A percentile compares a stretch with the other conserved stretches of the same genome.
Conservation (phyloP, 768 basidiomycete species). For the Lactarius trivialis region DNA sequence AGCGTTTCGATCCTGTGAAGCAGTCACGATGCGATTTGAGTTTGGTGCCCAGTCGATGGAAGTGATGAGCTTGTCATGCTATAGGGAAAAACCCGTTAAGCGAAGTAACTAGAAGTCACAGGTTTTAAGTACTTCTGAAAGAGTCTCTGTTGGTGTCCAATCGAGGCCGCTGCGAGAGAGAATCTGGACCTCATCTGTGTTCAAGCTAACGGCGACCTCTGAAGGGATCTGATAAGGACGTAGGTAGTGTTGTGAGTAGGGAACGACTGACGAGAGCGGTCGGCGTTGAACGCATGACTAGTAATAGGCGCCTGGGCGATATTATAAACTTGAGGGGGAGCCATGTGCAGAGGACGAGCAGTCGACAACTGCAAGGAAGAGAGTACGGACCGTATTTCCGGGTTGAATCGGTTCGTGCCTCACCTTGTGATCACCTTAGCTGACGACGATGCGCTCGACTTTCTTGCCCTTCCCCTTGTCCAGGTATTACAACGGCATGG, state of each 20-base stretch:
- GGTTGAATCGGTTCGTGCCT: neutral
- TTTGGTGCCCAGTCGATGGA: slow-evolving; percentile 98
- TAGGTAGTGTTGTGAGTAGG: slow-evolving; percentile 12
- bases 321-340: slow-evolving; percentile 69
- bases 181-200: slow-evolving; percentile 84
- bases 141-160: slow-evolving; percentile 67
- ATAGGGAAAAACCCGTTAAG: slow-evolving; percentile 6
- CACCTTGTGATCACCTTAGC: neutral
- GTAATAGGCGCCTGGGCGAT: slow-evolving; percentile 83
- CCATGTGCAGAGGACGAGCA: slow-evolving; percentile 77
- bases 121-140: slow-evolving; percentile 63
- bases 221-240: slow-evolving; percentile 8
- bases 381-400: neutral
- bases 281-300: slow-evolving; percentile 85
- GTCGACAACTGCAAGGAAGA: slow-evolving; percentile 61
- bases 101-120: neutral
- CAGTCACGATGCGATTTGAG: slow-evolving; percentile 96
- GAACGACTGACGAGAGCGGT: slow-evolving; percentile 66
- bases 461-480: slow-evolving; percentile 2
- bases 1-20: slow-evolving; percentile 98
- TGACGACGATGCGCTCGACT: slow-evolving; percentile 1
- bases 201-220: slow-evolving; percentile 92
- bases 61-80: slow-evolving; percentile 98
- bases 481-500: slow-evolving; percentile 17
- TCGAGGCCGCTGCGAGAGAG: slow-evolving; percentile 57